phyloP scores from a whole-genome alignment of 805 yeast genomes.

The Metschnikowia anglica region DNA sequence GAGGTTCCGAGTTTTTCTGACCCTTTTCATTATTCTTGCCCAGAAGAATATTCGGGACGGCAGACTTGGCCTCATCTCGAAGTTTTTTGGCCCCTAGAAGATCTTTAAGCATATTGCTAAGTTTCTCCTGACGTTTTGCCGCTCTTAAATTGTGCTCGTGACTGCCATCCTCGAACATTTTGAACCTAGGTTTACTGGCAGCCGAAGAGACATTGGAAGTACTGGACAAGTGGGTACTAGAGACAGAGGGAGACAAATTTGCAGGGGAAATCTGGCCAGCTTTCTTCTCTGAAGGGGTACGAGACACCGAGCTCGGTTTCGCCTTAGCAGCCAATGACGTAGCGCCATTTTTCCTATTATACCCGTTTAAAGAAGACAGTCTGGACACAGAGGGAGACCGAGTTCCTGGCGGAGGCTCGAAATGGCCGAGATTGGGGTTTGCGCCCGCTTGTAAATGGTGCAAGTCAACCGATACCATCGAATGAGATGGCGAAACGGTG shows the following conservation, averaged over 20 bases:
- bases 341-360: slow-evolving; percentile 14
- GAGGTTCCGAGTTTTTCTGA: slow-evolving; percentile 44
- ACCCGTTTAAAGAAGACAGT: slow-evolving; percentile 19
- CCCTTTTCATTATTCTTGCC: slow-evolving; percentile 20
- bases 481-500: slow-evolving; percentile 7
- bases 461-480: slow-evolving; percentile 7
- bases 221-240: slow-evolving; percentile 16
- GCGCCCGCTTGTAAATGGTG: not conserved
- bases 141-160: slow-evolving; percentile 81
- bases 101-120: slow-evolving; percentile 72
- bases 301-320: slow-evolving; percentile 21
- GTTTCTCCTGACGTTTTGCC: slow-evolving; percentile 75
- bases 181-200: slow-evolving; percentile 45
- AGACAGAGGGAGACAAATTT: slow-evolving; percentile 15
- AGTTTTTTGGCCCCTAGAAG: slow-evolving; percentile 70
- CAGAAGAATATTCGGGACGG: slow-evolving; percentile 62
- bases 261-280: slow-evolving; percentile 12
- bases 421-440: not conserved
- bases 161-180: slow-evolving; percentile 60
- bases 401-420: too few relatives aligned
- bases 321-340: slow-evolving; percentile 9
- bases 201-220: slow-evolving; percentile 11
- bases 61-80: slow-evolving; percentile 68
- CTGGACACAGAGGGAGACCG: slow-evolving; percentile 21
- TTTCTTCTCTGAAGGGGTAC: slow-evolving; percentile 23